Base-by-base conservation (phyloP, 108 stramenopile species). In the Epipyxis sp. region DNA sequence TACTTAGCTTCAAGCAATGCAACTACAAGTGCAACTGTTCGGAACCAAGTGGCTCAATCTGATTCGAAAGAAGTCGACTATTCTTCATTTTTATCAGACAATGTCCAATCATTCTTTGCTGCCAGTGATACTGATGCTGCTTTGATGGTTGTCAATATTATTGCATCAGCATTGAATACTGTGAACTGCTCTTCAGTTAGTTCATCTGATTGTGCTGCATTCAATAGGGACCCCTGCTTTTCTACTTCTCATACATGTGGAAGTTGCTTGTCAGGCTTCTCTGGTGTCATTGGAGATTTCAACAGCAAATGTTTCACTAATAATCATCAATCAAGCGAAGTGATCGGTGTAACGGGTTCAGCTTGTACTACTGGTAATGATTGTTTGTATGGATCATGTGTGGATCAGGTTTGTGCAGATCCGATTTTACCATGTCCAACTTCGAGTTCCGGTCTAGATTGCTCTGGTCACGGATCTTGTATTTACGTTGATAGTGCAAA, bases 1-100 rank as follows among this genome's bases (percentile, higher is more conserved):
- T 65, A 65, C 25, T 6, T 16, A 16, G 61, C 13, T 6, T 32
- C 27, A 10, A 13, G 13, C 6, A 37, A 6, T 6, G 20, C 25
- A 10, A 65, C 61, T 37, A 65, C 27, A 16, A 37, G 20, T 29
- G 35, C 25, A 29, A 32, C 34, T 37, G 34, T 32, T n/a, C n/a
- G n/a, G n/a, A n/a, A n/a, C n/a, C n/a, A n/a, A n/a, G n/a, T n/a
- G n/a, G n/a, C n/a, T n/a, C n/a, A n/a, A n/a, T n/a, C 61, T 29
- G 61, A 32, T 29, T 6, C 3, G 13, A 37, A 29, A 6, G 10
- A 29, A 10, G 34, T 37, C 6, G 61, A 29, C 6, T 6, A 32
- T 65, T 65, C 61, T 29, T 65, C 61, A 37, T 65, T 13, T 65
- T 65, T 65, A 37, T 35, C 61, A 3, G 35, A 29, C 61, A 65